Base-by-base conservation (phyloP, 2,329 filamentous ascomycete species). In the Sphaerulina musiva region DNA sequence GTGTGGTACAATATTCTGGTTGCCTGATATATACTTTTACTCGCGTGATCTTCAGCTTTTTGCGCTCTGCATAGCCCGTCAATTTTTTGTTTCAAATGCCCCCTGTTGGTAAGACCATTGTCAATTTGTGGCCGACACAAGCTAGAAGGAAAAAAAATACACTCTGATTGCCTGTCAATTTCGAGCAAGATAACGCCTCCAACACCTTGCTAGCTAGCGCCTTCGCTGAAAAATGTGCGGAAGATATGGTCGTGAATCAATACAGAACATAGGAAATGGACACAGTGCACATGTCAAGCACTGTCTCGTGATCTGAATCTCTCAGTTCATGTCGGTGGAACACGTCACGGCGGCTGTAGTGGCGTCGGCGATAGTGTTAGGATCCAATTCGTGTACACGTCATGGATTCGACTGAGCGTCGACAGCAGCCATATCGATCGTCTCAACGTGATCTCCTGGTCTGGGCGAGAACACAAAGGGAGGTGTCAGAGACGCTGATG, bases 391-490 rank as follows among this genome's bases (percentile, higher is more conserved):
- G 40, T 69, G 64, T 11, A 65, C 62, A 12, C 66, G 64, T 51
- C 66, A 72, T 2, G 73, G 73, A 8, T 73, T 75, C 5, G 60
- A 64, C 17, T 72, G 68, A 53, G 71, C 66, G 41, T 70, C 69
- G 7, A 20, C 46, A 34, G 46, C 61, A 53, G 72, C 68, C 64
- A 74, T 70, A 26, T 70, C 67, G 29, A 68, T 59, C 48, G 74
- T 70, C 32, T 74, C 70, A 1, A 69, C 67, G 10, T 70, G 68
- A 12, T 70, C 64, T 6, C 75, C 77, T 2, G 75, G 75, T 9
- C 65, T 59, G 9, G 58, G 69, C 6, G 76, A 73, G 57, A 80
- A 80, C 23, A 79, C 68, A 55, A 77, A 73, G 3, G 78, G 78
- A 54, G 78, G 78, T 55, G 76, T 79, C 51, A 79, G 71, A 2